Base-by-base conservation (phyloP, 2,329 filamentous ascomycete species). In the Apiospora rasikravindrae region DNA sequence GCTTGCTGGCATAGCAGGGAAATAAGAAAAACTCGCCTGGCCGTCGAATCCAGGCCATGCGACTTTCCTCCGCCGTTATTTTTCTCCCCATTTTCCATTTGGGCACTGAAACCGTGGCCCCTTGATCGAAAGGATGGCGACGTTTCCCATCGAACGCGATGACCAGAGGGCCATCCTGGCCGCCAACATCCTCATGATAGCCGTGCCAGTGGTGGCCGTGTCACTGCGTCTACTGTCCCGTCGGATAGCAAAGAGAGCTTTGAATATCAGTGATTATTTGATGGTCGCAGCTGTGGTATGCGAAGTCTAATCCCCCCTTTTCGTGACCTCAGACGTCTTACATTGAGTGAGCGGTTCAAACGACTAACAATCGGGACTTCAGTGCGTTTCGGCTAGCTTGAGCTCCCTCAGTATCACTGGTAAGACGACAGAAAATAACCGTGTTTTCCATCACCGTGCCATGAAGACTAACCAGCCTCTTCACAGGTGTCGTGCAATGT, bases 371-470 rank as follows among this genome's bases (percentile, higher is more conserved):
- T 67, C 1, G 8, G 4, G 19, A 14, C 1, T 42, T 0, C 11
- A 67, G 64, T 26, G 64, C 37, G 37, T 67, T 19, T 67, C 64
- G 10, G 64, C 24, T 7, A 67, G 64, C 40, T 26, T 67, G 64
- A 67, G 42, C 64, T 67, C 64, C 37, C 11, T 67, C 7, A 67
- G 64, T 16, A 67, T 67, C 44, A 44, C 64, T 42, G 64, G 61
- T 67, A 26, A 19, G 61, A n/a, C 4, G 4, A 57, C 11, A 16
- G 13, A 19, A 10, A 14, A 13, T 57, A n/a, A n/a, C n/a, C n/a
- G n/a, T n/a, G n/a, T n/a, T n/a, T n/a, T n/a, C n/a, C n/a, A n/a
- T n/a, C n/a, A n/a, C n/a, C n/a, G n/a, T n/a, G n/a, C n/a, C n/a
- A n/a, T 19, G 24, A 42, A 42, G 22, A 5, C 33, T 67, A 8